Conservation (phyloP, 345 rosid species). For the Carallia brachiata region DNA sequence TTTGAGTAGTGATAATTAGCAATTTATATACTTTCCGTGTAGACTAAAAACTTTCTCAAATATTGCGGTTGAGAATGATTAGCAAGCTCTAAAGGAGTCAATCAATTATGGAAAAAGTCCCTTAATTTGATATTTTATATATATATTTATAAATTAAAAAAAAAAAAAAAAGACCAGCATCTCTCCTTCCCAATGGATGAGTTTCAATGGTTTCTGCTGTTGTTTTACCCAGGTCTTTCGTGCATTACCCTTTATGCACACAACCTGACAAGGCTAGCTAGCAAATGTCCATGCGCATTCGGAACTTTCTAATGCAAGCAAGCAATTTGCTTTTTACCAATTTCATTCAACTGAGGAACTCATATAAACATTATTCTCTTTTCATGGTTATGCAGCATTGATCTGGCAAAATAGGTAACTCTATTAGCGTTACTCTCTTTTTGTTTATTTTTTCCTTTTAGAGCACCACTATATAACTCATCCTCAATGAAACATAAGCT, state of each 20-base stretch:
- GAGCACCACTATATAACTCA: no score
- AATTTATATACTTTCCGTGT: not conserved
- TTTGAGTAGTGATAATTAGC: not conserved
- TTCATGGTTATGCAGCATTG: not conserved
- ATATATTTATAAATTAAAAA: no score
- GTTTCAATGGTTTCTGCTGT: not conserved
- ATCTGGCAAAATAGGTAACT: not conserved
- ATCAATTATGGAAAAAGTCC: not conserved
- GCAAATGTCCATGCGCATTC: not conserved
- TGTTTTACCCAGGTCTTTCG: not conserved
- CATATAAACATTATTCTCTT: not conserved
- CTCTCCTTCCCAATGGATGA: not conserved
- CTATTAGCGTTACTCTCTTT: not conserved
- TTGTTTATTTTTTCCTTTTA: not conserved
- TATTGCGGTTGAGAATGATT: constrained; percentile 1
- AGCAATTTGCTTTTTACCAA: not conserved
- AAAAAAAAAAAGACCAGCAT: not conserved
- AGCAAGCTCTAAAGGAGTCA: not conserved
- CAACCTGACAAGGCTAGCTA: constrained; percentile 9
- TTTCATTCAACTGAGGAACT: not conserved
- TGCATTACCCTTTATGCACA: not conserved
- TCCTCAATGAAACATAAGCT: no score
- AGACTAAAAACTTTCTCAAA: not conserved
- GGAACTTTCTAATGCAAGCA: not conserved
- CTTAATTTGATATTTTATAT: no score